These are phyloP conservation scores for Thraustochytrium striatum DNA, from an alignment of 352 stramenopile genomes.

Conservation along the genomic window DNA sequence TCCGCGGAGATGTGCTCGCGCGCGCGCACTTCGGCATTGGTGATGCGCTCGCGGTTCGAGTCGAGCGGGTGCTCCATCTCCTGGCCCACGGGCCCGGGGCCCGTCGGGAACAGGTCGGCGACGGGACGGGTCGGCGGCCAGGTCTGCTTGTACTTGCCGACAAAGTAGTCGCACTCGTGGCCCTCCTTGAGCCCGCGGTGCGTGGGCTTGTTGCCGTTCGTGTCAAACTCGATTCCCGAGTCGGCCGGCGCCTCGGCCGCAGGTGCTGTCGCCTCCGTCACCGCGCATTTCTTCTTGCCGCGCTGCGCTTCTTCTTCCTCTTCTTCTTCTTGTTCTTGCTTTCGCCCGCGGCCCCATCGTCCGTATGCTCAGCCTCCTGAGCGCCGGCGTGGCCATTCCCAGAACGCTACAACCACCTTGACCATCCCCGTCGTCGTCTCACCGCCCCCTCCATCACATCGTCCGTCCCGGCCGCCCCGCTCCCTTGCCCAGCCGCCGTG, in stretches of 20 bases:
- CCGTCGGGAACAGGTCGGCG: slow-evolving; percentile 54
- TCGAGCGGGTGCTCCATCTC: slow-evolving; percentile 84
- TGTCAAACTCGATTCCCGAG: slow-evolving; percentile 13
- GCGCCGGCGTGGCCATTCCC: too few relatives aligned
- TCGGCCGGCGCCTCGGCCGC: background rate
- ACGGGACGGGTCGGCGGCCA: slow-evolving; percentile 89
- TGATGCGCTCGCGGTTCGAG: slow-evolving; percentile 81
- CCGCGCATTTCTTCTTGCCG: background rate
- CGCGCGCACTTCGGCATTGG: slow-evolving; percentile 63
- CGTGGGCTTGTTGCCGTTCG: background rate
- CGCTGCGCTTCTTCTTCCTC: slow-evolving; percentile 18
- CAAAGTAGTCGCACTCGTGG: slow-evolving; percentile 47
- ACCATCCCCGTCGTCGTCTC: too few relatives aligned
- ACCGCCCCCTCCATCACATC: too few relatives aligned
- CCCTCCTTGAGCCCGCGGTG: slow-evolving; percentile 9
- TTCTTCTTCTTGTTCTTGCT: slow-evolving; percentile 47
- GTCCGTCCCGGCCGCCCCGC: too few relatives aligned
- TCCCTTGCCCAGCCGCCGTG: too few relatives aligned
- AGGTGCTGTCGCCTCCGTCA: background rate
- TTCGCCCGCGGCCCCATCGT: background rate
- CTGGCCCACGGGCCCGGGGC: slow-evolving; percentile 79
- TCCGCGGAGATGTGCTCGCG: slow-evolving; percentile 71
- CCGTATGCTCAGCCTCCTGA: too few relatives aligned
- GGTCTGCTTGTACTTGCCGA: slow-evolving; percentile 82
- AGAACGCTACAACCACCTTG: too few relatives aligned